Base-by-base conservation (phyloP, 1,139 yeast genomes). In the Suhomyces wounanorum region DNA sequence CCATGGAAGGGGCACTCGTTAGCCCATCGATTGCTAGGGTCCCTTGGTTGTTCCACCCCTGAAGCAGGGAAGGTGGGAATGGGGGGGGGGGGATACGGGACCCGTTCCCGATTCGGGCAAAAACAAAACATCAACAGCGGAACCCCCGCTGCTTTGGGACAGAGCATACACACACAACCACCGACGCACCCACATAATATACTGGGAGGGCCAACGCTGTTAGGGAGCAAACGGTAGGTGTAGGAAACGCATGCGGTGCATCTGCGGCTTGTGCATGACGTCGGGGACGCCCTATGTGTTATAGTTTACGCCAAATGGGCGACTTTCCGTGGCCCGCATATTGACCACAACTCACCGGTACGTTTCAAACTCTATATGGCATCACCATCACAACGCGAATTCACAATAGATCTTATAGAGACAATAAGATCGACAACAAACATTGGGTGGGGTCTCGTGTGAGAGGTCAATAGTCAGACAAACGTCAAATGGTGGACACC, bases 361-460 rank as follows among this genome's bases (percentile, higher is more conserved):
- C 33, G 44, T 28, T 30, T 41, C 44, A 41, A 30, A 41, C n/a
- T 18, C 36, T 26, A 28, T 40, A 26, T 26, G 16, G 36, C 44
- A 41, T 30, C 44, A 17, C 44, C 37, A 30, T 21, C 16, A 30
- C 31, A 30, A 31, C 36, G 26, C 44, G 36, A 31, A 16, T 17
- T 17, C 30, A 40, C 42, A 40, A 40, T 40, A 40, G 42, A 38
- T 40, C 33, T 25, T 5, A 25, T 26, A 18, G 23, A 25, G 25
- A 41, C 44, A 41, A 41, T 41, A 41, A 41, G 37, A 41, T 41
- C 44, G 37, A 41, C 44, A 41, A 41, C 44, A 41, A 28, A 40
- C 43, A 40, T 26, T 33, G 26, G 18, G 37, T 14, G 37, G 37
- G 17, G 37, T 14, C 37, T 33, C 37, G 31, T 40, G 36, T 23